Conservation (phyloP, 768 basidiomycete species). For the Asterophora lycoperdoides region DNA sequence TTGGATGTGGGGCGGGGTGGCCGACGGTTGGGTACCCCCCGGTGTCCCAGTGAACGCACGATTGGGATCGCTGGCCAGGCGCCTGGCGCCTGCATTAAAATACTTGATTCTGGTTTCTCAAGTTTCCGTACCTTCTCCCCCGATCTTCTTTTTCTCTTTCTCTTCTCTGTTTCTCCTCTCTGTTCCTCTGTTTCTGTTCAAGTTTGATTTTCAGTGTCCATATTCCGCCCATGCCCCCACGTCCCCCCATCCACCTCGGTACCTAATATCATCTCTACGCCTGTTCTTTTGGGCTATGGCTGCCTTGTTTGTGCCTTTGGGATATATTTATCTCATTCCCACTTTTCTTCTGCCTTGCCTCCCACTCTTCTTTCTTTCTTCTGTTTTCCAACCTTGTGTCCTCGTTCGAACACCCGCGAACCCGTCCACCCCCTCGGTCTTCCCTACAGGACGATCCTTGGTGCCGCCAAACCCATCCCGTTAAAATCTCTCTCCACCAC, state of each 20-base stretch:
- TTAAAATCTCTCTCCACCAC: not conserved
- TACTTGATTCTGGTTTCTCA: not conserved
- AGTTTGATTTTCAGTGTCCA: not conserved
- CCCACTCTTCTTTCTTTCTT: not conserved
- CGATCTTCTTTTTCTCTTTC: not conserved
- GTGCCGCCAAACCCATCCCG: too few species aligned
- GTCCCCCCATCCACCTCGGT: not conserved
- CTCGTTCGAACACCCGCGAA: not conserved
- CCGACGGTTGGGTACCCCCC: too few species aligned
- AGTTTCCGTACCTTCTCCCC: too few species aligned
- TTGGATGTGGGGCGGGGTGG: not conserved
- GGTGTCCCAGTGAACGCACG: not conserved
- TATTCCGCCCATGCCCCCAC: not conserved
- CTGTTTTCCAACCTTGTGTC: not conserved
- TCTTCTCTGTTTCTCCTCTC: not conserved
- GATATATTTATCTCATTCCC: conserved; percentile 17
- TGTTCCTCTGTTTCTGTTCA: too few species aligned
- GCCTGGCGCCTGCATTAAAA: not conserved
- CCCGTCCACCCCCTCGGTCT: too few species aligned
- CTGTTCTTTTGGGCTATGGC: not conserved
- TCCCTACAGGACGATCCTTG: too few species aligned
- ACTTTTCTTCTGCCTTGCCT: not conserved
- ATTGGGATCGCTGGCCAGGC: not conserved
- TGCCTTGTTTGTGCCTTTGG: conserved; percentile 11
- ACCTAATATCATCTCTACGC: not conserved